Evolutionary conservation across 768 basidiomycete species (phyloP).

Genomic region (Gelatoporia subvermispora): DNA sequence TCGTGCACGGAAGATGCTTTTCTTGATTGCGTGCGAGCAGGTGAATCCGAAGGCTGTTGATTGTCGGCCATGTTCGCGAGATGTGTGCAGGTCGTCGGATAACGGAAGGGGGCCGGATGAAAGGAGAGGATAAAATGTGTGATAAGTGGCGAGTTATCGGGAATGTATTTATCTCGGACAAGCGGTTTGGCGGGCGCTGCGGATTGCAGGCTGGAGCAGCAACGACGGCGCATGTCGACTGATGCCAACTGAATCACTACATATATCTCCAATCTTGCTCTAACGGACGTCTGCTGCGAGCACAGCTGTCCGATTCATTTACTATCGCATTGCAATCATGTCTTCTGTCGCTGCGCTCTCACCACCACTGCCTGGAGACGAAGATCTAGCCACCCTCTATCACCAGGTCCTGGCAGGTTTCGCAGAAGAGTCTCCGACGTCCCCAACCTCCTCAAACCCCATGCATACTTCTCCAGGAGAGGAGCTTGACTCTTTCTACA

Average conservation of each 20-base stretch:
- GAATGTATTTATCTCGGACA: background rate
- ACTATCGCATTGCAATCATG: slow-evolving; percentile 23
- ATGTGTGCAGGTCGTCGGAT: background rate
- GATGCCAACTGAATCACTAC: no score
- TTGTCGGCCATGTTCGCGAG: background rate
- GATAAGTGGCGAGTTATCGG: background rate
- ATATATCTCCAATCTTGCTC: no score
- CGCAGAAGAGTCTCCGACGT: slow-evolving; percentile 40
- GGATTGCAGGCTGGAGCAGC: background rate
- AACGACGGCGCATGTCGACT: no score
- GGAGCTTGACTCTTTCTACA: slow-evolving; percentile 20
- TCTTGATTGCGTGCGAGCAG: slow-evolving; percentile 1
- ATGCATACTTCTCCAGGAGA: slow-evolving; percentile 16
- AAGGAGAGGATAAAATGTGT: background rate
- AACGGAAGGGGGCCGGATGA: no score
- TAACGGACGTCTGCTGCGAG: no score
- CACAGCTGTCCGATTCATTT: no score
- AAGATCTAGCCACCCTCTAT: slow-evolving; percentile 70
- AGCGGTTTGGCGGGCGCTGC: background rate
- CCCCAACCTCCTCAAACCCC: slow-evolving; percentile 10
- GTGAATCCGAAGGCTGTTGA: background rate
- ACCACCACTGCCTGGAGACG: slow-evolving; percentile 50
- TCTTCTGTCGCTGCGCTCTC: slow-evolving; percentile 30
- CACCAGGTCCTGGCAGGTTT: slow-evolving; percentile 73
- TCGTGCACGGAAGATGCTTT: slow-evolving; percentile 65